A percentile compares a stretch with the other conserved stretches of the same genome.
phyloP scores from a whole-genome alignment of 192 early-diverging fungal species.

The Jimgerdemannia flammicorona region DNA sequence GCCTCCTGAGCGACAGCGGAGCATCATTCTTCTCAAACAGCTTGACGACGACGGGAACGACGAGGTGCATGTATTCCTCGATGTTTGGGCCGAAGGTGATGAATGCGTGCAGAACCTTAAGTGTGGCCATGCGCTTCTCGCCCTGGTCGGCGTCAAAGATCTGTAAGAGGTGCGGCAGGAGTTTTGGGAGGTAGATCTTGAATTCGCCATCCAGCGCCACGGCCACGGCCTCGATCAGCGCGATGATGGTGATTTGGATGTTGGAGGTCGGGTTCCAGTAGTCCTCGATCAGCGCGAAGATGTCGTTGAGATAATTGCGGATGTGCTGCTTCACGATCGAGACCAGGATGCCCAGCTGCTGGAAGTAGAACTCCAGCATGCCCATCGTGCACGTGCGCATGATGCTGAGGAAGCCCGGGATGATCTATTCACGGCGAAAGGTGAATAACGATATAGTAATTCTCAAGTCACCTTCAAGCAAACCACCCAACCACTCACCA shows the following conservation, averaged over 20 bases:
- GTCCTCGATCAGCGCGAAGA: conserved; percentile 76
- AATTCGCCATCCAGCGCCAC: conserved; percentile 85
- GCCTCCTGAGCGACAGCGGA: conserved; percentile 53
- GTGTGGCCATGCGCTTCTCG: conserved; percentile 40
- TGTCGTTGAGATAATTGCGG: conserved; percentile 76
- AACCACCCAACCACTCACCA: conserved; percentile 37
- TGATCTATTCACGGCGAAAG: conserved; percentile 43
- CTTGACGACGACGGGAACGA: conserved; percentile 79
- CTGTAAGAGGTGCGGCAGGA: conserved; percentile 81
- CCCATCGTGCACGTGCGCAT: conserved; percentile 68
- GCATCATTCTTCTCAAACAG: conserved; percentile 73
- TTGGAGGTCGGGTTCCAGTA: conserved; percentile 66
- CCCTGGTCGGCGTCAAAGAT: conserved; percentile 66
- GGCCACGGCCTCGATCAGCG: conserved; percentile 83
- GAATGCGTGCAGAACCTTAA: conserved; percentile 74
- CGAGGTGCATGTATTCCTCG: conserved; percentile 89
- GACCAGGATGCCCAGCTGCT: conserved; percentile 79
- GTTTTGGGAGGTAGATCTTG: conserved; percentile 73
- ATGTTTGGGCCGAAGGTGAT: conserved; percentile 80
- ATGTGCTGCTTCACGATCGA: conserved; percentile 85
- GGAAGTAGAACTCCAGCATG: conserved; percentile 90
- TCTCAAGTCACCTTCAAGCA: conserved; percentile 3
- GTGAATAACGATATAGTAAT: conserved; percentile 24
- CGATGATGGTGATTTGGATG: conserved; percentile 81
- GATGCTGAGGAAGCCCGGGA: conserved; percentile 84